Percentiles rank a stretch among this genome's conserved stretches.
phyloP scores from a whole-genome alignment of 2,329 filamentous ascomycete genomes.

The Clonostachys chloroleuca region DNA sequence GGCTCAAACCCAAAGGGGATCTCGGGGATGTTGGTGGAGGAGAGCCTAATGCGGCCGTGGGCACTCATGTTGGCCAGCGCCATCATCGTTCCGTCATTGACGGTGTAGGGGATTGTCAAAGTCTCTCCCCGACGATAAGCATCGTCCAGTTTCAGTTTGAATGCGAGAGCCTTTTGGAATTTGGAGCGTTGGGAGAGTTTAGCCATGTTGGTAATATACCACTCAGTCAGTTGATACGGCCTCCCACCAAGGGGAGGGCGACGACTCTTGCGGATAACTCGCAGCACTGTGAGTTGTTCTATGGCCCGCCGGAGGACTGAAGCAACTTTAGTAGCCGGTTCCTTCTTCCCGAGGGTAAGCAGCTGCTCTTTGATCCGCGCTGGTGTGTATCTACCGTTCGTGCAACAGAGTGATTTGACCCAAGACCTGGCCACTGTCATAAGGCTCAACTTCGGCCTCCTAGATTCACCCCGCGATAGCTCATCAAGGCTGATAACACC shows the following conservation, averaged over 20 bases:
- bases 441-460: slow-evolving; percentile 8
- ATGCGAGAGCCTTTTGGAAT: slow-evolving; percentile 51
- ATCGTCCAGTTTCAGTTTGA: slow-evolving; percentile 57
- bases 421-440: slow-evolving; percentile 49
- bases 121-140: slow-evolving; percentile 37
- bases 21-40: slow-evolving; percentile 48
- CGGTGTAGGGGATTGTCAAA: slow-evolving; percentile 48
- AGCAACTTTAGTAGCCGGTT: slow-evolving; percentile 30
- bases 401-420: slow-evolving; percentile 55
- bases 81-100: slow-evolving; percentile 62
- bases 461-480: neutral
- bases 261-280: slow-evolving; percentile 57
- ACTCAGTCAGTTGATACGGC: slow-evolving; percentile 59
- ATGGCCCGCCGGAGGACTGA: slow-evolving; percentile 41
- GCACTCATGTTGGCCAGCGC: slow-evolving; percentile 63
- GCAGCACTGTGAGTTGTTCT: slow-evolving; percentile 39
- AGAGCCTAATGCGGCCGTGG: slow-evolving; percentile 48
- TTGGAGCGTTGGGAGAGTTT: slow-evolving; percentile 51
- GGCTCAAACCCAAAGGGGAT: slow-evolving; percentile 69
- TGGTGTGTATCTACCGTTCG: slow-evolving; percentile 41
- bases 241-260: slow-evolving; percentile 52
- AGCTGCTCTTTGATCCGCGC: slow-evolving; percentile 46
- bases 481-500: slow-evolving; percentile 25
- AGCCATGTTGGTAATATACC: slow-evolving; percentile 50
- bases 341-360: slow-evolving; percentile 36